Evolutionary conservation across 768 basidiomycete genomes (phyloP).

Genomic region (Lentinus tigrinus): DNA sequence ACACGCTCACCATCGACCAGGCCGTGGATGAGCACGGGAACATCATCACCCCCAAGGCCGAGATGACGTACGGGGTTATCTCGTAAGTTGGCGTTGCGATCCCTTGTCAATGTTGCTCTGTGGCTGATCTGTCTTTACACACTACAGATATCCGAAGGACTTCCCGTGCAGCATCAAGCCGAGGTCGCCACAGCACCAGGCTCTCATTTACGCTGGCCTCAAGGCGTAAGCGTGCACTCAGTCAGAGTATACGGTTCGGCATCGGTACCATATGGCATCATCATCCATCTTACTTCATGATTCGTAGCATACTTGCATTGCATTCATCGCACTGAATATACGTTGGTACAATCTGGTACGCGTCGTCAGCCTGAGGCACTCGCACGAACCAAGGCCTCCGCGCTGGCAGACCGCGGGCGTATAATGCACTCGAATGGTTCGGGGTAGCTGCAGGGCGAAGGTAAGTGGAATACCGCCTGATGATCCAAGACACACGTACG

Average conservation of each 20-base stretch:
- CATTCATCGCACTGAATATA: not conserved
- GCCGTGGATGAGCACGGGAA: constrained; percentile 14
- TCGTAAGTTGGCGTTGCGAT: not conserved
- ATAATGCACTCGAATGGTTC: constrained; percentile 5
- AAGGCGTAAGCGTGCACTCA: not conserved
- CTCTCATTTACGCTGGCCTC: constrained; percentile 2
- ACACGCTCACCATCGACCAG: constrained; percentile 7
- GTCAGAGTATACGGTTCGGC: not conserved
- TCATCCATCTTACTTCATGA: not conserved
- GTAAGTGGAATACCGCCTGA: too few relatives aligned
- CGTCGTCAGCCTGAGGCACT: not conserved
- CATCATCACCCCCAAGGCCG: constrained; percentile 1
- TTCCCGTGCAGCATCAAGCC: constrained; percentile 15
- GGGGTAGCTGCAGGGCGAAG: not conserved
- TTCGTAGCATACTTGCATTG: too few relatives aligned
- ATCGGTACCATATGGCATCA: too few relatives aligned
- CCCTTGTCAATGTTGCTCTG: not conserved
- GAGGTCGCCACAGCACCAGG: not conserved
- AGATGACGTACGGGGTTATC: constrained; percentile 15
- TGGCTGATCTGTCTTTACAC: not conserved
- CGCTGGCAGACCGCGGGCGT: constrained; percentile 2
- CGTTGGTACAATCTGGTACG: not conserved
- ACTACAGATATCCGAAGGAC: not conserved
- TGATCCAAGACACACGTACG: not conserved
- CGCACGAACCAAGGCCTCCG: constrained; percentile 1